Evolutionary conservation across 1,139 yeast genomes (phyloP).

Genomic region (Yamadazyma siamensis): DNA sequence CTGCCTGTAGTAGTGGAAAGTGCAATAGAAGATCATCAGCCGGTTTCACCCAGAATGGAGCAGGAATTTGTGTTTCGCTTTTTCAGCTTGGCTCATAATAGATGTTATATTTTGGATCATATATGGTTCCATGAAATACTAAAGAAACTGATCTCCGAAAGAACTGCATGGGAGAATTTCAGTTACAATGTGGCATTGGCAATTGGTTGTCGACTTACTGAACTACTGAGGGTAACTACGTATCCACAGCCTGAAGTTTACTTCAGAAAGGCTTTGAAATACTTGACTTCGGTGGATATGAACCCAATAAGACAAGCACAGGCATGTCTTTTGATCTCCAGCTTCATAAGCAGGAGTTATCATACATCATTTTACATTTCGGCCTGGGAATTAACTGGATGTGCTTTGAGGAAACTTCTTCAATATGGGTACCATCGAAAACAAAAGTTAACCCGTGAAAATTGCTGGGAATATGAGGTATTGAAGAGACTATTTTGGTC

Average conservation of each 20-base stretch:
- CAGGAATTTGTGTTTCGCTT: slow-evolving; percentile 9
- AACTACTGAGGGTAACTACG: slow-evolving; percentile 10
- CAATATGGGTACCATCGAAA: slow-evolving; percentile 13
- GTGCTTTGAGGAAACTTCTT: slow-evolving; percentile 14
- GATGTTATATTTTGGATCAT: slow-evolving; percentile 13
- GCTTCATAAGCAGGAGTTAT: slow-evolving; percentile 14
- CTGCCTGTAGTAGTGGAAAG: slow-evolving; percentile 7
- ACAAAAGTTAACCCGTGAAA: slow-evolving; percentile 7
- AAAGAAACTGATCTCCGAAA: slow-evolving; percentile 1
- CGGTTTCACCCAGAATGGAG: slow-evolving; percentile 8
- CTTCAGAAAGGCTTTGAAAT: slow-evolving; percentile 12
- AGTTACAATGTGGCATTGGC: slow-evolving; percentile 12
- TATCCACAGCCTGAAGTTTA: slow-evolving; percentile 13
- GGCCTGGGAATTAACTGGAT: slow-evolving; percentile 15
- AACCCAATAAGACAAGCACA: slow-evolving; percentile 12
- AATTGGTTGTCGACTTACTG: slow-evolving; percentile 14
- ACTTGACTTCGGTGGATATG: slow-evolving; percentile 8
- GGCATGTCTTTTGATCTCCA: slow-evolving; percentile 12
- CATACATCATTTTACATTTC: slow-evolving; percentile 14
- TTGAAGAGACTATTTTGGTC: slow-evolving; percentile 15
- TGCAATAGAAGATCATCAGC: slow-evolving; percentile 2
- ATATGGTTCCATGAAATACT: slow-evolving; percentile 9
- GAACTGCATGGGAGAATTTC: slow-evolving; percentile 12
- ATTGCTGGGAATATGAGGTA: slow-evolving; percentile 12
- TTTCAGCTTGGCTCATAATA: slow-evolving; percentile 15